These are phyloP conservation scores for Evernia prunastri DNA, from an alignment of 495 filamentous ascomycete species.

Conservation along the genomic window DNA sequence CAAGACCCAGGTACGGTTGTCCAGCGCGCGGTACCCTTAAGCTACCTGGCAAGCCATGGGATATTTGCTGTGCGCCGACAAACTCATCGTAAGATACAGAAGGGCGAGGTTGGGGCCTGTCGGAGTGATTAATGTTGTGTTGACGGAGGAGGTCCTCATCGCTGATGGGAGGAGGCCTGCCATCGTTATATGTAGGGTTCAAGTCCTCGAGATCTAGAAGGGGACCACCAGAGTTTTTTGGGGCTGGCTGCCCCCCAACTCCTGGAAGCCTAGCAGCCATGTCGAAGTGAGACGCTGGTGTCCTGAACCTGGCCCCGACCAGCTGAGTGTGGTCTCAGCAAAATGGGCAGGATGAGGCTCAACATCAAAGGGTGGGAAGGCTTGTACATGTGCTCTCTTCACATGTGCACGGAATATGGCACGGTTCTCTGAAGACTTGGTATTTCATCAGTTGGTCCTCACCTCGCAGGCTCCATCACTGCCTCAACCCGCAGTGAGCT, in stretches of 20 bases:
- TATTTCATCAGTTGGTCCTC: neutral
- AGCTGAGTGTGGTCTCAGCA: neutral
- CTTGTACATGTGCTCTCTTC: slow-evolving; percentile 15
- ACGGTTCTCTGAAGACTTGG: neutral
- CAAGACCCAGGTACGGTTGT: slow-evolving; percentile 41
- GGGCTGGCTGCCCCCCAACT: slow-evolving; percentile 51
- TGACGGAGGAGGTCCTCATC: slow-evolving; percentile 69
- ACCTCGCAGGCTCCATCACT: neutral
- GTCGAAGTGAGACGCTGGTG: slow-evolving; percentile 7
- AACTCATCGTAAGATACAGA: slow-evolving; percentile 95
- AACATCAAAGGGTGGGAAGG: slow-evolving; percentile 8
- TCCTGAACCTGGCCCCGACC: neutral
- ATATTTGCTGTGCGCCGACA: slow-evolving; percentile 56
- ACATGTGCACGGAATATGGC: neutral
- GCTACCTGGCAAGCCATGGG: slow-evolving; percentile 47
- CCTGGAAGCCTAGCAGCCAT: slow-evolving; percentile 68
- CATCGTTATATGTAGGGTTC: slow-evolving; percentile 62
- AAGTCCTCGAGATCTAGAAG: slow-evolving; percentile 70
- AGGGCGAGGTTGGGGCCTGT: slow-evolving; percentile 59
- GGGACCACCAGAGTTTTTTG: slow-evolving; percentile 58
- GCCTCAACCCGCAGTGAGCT: neutral
- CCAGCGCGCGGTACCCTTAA: slow-evolving; percentile 31
- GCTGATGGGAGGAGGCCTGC: slow-evolving; percentile 62
- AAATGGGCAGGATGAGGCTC: neutral
- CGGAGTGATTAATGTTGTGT: slow-evolving; percentile 60